Base-by-base conservation (phyloP, 345 rosid genomes). In the Microcos paniculata region DNA sequence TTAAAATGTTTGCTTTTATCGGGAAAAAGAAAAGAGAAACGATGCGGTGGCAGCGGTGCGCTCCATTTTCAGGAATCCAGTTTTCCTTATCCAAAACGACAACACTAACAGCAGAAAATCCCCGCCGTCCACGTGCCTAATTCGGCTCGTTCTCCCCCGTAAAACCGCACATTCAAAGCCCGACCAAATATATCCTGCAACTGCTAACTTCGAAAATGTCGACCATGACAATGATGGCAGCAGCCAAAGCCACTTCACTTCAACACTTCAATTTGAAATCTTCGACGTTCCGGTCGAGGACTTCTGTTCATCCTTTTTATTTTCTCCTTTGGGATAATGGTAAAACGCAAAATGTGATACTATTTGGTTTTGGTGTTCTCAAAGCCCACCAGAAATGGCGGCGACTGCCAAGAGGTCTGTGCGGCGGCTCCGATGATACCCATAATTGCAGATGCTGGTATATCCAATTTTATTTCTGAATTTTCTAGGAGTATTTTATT, bases 371-470 rank as follows among this genome's bases (percentile, higher is more conserved):
- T 72, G 23, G 31, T 59, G 57, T 58, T 42, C 48, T 19, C 69
- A 28, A 45, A 77, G 89, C 70, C 88, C 83, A 15, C 85, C 89
- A 65, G 88, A 89, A 71, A 85, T 87, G 89, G 88, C 88, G 0
- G 85, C 86, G 0, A 61, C 85, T 24, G 88, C 89, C 8, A 83
- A 85, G 76, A 72, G 10, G 85, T 85, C 1, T 87, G 89, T 57
- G 79, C 81, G 6, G 80, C 88, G 19, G 89, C 89, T 80, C 83
- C 83, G 1, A 65, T 24, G 72, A 82, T 85, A 19, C 85, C 87
- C 0, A 80, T 85, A 26, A 73, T 83, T 69, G 87, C 78, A 0
- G 88, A 84, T 72, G 88, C 92, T 53, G 87, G 89, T 82, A 76
- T 52, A 26, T 30, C 23, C 23, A 38, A 64, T 62, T 56, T 55